Evolutionary conservation across 345 rosid species (phyloP), one percentile per base, ranked within the genome.

Genomic region (Pistacia atlantica): DNA sequence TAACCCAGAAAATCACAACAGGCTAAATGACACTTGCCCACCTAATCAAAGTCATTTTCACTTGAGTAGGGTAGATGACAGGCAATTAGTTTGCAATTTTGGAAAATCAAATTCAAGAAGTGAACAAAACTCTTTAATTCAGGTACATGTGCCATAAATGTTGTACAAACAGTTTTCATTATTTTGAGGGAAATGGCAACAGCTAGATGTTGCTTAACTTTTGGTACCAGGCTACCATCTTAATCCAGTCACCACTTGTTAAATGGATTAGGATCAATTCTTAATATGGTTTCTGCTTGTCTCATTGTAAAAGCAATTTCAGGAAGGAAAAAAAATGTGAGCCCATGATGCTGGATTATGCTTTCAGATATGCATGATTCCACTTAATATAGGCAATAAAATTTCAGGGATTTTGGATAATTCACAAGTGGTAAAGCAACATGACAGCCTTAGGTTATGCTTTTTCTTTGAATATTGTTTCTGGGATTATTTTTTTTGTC

Each of bases 61-160:
- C 31, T 55, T 55, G 37, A 22, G 16, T 65, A 14, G 57, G 62
- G 62, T 64, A 38, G 65, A 67, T 70, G 22, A 67, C 28, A 56
- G 63, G 38, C 28, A 49, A 75, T 49, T 35, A 73, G 54, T 10
- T 22, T 13, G 14, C 28, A 70, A 70, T 42, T 42, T 42, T 42
- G 46, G 46, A 42, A 62, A 75, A 49, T 45, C 55, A 60, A 20
- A 71, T 58, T 35, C 20, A 55, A 76, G 64, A 55, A 73, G 66
- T 74, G 66, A 79, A 74, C 84, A 79, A 72, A 80, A 20, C 63
- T 73, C 78, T 65, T 64, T 14, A n/a, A 25, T 17, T 76, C 71
- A 28, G 79, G 55, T n/a, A 56, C 25, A 20, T 69, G 67, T 76
- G 77, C 75, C 82, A 63, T 76, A 10, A 76, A 72, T 67, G 82